Evolutionary conservation across 768 basidiomycete species (phyloP), one percentile per base, ranked within the genome.

Genomic region (Brasilioporus rufonigricans): DNA sequence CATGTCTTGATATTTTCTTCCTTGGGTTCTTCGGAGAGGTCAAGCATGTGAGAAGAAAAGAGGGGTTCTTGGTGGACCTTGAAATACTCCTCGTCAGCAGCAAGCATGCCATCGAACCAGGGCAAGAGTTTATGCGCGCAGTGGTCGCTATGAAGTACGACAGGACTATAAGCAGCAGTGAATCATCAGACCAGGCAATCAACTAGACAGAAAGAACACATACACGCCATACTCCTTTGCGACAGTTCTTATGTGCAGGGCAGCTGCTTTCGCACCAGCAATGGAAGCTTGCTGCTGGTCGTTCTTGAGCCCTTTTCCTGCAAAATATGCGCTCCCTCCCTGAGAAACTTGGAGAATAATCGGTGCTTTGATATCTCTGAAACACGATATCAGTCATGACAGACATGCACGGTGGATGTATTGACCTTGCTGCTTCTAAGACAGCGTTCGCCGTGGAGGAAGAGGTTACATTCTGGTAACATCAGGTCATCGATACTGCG

Each of bases 101-200:
- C 89, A 70, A 98, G 91, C 97, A 99, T 98, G 52, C 93, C 96
- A 73, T 99, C 97, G 73, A 98, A 95, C 97, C 97, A 99, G 5
- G 89, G 95, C 52, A 99, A 85, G 60, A 98, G 91, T 75, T 99
- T 98, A 66, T 96, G 77, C 14, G 97, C 97, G 70, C 97, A 99
- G 79, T 99, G 97, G 74, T 99, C 97, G 57, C 91, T 89, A 86
- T 99, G 96, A 66, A 99, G 79, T 53, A 99, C 82, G 67, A 99
- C 97, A 66, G 97, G 97, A 58, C 92, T 94, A 61, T 3, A 58
- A 38, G n/a, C n/a, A 29, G 51, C 11, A 16, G 32, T 39, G 35
- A 4, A 44, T 40, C 49, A 44, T 47, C 2, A 58, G 46, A 35
- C 36, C 35, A 44, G 55, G 50, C 32, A 39, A 21, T 19, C 18